Percentiles rank a stretch among this genome's conserved stretches.
phyloP scores from a whole-genome alignment of 2,329 filamentous ascomycete species.

The Penicillium freii region DNA sequence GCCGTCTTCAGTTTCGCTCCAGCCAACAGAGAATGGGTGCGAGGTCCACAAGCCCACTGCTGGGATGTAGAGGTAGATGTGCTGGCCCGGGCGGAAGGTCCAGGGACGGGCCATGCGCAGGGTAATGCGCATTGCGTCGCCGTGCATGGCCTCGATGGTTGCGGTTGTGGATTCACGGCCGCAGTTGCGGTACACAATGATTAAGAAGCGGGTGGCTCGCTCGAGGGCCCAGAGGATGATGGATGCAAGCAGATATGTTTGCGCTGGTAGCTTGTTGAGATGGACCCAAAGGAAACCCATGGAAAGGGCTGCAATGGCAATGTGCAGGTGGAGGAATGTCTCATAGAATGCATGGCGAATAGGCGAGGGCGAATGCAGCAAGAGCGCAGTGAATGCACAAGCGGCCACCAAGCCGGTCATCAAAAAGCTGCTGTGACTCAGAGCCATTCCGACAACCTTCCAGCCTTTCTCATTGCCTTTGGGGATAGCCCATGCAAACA shows the following conservation, averaged over 20 bases:
- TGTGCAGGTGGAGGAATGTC: slow-evolving; percentile 84
- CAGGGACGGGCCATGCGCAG: slow-evolving; percentile 66
- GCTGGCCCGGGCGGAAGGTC: slow-evolving; percentile 66
- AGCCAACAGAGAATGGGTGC: slow-evolving; percentile 77
- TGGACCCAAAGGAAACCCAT: slow-evolving; percentile 78
- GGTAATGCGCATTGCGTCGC: slow-evolving; percentile 68
- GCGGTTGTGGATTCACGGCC: slow-evolving; percentile 61
- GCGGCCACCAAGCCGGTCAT: slow-evolving; percentile 44
- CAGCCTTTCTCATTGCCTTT: slow-evolving; percentile 51
- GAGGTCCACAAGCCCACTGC: slow-evolving; percentile 67
- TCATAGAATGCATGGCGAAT: slow-evolving; percentile 93
- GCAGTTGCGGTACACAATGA: slow-evolving; percentile 65
- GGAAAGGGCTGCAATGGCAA: slow-evolving; percentile 66
- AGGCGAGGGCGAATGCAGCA: slow-evolving; percentile 67
- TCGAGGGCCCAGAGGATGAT: slow-evolving; percentile 77
- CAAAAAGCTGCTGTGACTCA: slow-evolving; percentile 37
- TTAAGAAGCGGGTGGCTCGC: slow-evolving; percentile 61
- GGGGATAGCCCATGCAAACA: slow-evolving; percentile 70
- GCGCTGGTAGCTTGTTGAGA: slow-evolving; percentile 66
- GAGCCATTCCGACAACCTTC: slow-evolving; percentile 30
- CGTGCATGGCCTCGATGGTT: slow-evolving; percentile 65
- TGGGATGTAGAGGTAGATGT: slow-evolving; percentile 71
- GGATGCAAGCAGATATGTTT: slow-evolving; percentile 71
- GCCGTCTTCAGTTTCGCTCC: slow-evolving; percentile 61
- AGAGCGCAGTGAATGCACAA: slow-evolving; percentile 63